A percentile compares a stretch with the other conserved stretches of the same genome.
Evolutionary conservation across 805 yeast genomes (phyloP).

Genomic region (Spathaspora passalidarum): DNA sequence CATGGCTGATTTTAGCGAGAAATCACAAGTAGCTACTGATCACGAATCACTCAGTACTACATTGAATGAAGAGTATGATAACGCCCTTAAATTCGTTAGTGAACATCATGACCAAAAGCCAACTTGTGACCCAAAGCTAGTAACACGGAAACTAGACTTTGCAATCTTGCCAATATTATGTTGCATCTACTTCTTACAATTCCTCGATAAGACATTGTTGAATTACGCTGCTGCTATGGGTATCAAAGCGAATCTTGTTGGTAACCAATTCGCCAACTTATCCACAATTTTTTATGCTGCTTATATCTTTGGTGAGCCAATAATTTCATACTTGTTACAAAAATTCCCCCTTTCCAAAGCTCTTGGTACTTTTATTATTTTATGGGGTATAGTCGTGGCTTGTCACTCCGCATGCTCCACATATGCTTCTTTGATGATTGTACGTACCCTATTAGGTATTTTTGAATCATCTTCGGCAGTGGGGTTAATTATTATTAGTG

Average conservation of each 20-base stretch:
- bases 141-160: constrained; percentile 42
- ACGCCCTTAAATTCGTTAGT: constrained; percentile 8
- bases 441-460: constrained; percentile 50
- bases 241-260: constrained; percentile 45
- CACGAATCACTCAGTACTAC: constrained; percentile 1
- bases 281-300: constrained; percentile 54
- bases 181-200: constrained; percentile 53
- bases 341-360: constrained; percentile 52
- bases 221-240: constrained; percentile 69
- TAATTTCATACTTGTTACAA: constrained; percentile 41
- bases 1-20: background rate
- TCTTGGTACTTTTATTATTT: constrained; percentile 42
- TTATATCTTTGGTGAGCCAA: constrained; percentile 53
- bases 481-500: constrained; percentile 53
- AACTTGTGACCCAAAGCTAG: constrained; percentile 2
- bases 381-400: constrained; percentile 54
- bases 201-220: constrained; percentile 55
- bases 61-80: constrained; percentile 6
- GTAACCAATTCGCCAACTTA: constrained; percentile 48
- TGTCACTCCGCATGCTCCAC: constrained; percentile 51
- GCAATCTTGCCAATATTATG: constrained; percentile 50
- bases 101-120: constrained; percentile 1
- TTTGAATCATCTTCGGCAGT: constrained; percentile 57
- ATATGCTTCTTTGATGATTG: constrained; percentile 54
- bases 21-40: background rate